phyloP scores from a whole-genome alignment of 208 protist species.

The Strigomonas oncopelti region DNA sequence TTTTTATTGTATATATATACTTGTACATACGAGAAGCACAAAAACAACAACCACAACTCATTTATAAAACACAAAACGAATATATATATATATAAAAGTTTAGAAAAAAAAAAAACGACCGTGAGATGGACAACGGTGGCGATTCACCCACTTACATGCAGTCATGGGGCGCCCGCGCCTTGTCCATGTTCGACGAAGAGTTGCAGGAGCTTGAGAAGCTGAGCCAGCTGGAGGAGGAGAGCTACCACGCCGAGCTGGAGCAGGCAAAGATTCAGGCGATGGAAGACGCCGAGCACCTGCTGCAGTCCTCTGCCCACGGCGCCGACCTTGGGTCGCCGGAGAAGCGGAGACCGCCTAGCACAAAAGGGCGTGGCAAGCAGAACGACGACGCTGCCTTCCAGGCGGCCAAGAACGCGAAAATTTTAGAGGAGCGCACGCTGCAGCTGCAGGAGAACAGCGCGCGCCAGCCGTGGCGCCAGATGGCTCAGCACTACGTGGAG shows the following conservation, averaged over 20 bases:
- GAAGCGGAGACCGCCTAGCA: neutral
- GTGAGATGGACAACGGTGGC: slow-evolving; percentile 20
- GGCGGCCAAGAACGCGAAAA: slow-evolving; percentile 23
- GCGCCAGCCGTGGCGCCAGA: slow-evolving; percentile 33
- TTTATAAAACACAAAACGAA: slow-evolving; percentile 5
- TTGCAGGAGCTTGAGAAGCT: slow-evolving; percentile 54
- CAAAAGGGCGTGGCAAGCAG: slow-evolving; percentile 8
- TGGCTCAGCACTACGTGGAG: slow-evolving; percentile 26
- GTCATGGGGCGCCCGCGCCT: slow-evolving; percentile 48
- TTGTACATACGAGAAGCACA: neutral
- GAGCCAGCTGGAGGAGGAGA: slow-evolving; percentile 31
- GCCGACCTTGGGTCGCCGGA: neutral
- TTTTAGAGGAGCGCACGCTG: slow-evolving; percentile 38
- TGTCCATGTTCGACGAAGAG: slow-evolving; percentile 54
- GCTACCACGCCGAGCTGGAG: slow-evolving; percentile 21
- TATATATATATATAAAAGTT: neutral
- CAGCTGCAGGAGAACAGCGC: slow-evolving; percentile 30
- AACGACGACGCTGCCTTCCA: slow-evolving; percentile 18
- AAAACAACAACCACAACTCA: neutral
- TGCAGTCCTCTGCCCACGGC: slow-evolving; percentile 10
- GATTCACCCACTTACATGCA: slow-evolving; percentile 29
- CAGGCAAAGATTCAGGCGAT: slow-evolving; percentile 26
- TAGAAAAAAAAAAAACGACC: neutral
- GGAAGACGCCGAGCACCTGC: slow-evolving; percentile 31
- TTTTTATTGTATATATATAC: neutral